Conservation (phyloP, 192 early-diverging fungal species). For the Coemansia sp. region DNA sequence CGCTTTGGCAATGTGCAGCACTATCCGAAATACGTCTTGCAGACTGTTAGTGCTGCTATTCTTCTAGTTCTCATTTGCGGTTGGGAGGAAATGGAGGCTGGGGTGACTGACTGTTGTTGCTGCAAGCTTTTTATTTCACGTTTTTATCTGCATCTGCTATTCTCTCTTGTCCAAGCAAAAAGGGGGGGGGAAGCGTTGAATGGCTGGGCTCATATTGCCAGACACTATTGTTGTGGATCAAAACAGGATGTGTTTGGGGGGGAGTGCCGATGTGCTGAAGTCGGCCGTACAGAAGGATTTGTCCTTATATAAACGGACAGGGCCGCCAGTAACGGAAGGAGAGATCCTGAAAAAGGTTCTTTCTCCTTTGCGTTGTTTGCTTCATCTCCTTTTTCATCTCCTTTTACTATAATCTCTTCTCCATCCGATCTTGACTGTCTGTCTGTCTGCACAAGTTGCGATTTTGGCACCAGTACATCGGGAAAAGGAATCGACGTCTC, state of each 20-base stretch:
- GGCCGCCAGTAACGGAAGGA: not conserved
- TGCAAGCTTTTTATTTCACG: not conserved
- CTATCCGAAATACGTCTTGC: no score
- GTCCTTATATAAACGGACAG: not conserved
- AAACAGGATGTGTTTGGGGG: not conserved
- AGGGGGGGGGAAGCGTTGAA: no score
- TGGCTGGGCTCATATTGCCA: not conserved
- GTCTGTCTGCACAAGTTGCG: not conserved
- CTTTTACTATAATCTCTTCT: no score
- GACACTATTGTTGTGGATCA: not conserved
- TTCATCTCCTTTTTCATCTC: not conserved
- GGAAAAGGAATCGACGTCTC: not conserved
- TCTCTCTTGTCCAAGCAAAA: conserved; percentile 2
- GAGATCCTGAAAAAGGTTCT: not conserved
- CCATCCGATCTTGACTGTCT: no score
- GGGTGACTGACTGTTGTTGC: no score
- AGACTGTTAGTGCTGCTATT: no score
- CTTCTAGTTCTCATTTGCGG: no score
- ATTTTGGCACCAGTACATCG: not conserved
- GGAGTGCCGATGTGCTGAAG: not conserved
- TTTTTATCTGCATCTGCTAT: not conserved
- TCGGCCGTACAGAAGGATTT: not conserved
- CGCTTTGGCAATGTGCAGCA: no score
- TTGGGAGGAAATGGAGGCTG: no score
- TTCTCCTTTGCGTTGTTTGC: not conserved